These are phyloP conservation scores for Artomyces pyxidatus DNA, from an alignment of 768 basidiomycete genomes.

Conservation along the genomic window DNA sequence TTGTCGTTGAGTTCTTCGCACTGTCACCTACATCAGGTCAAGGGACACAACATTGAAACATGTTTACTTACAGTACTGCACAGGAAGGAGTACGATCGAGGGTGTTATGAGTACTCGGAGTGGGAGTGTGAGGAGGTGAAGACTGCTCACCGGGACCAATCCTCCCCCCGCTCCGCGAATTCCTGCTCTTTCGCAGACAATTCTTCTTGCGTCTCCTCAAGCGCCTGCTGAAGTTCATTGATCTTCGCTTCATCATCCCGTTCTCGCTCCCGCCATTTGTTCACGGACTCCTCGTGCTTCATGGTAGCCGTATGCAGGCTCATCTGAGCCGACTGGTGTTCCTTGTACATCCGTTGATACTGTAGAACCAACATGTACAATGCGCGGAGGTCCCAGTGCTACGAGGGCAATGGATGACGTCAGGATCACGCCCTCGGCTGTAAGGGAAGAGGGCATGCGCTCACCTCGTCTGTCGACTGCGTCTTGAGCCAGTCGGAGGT, in stretches of 20 bases:
- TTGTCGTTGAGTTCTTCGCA: conserved; percentile 14
- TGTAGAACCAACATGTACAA: conserved; percentile 14
- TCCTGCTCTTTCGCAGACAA: neutral
- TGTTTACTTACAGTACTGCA: no score
- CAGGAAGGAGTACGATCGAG: no score
- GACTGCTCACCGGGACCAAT: neutral
- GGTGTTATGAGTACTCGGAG: no score
- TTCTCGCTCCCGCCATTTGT: conserved; percentile 3
- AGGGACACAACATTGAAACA: neutral
- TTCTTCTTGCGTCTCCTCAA: neutral
- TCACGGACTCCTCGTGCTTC: conserved; percentile 12
- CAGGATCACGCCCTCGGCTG: neutral
- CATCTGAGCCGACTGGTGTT: conserved; percentile 13
- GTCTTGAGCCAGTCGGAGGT: conserved; percentile 13
- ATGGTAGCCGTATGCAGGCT: conserved; percentile 10
- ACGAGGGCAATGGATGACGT: neutral
- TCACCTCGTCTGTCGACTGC: conserved; percentile 11
- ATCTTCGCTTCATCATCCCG: conserved; percentile 6
- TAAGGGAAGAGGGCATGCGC: neutral
- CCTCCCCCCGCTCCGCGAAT: neutral
- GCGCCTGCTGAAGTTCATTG: conserved; percentile 2
- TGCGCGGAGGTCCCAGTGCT: conserved; percentile 17
- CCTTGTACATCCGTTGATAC: conserved; percentile 17
- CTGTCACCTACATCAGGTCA: conserved; percentile 9
- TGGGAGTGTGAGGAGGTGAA: no score